Conservation (phyloP, 2,329 filamentous ascomycete species). For the Daldinia sp. region DNA sequence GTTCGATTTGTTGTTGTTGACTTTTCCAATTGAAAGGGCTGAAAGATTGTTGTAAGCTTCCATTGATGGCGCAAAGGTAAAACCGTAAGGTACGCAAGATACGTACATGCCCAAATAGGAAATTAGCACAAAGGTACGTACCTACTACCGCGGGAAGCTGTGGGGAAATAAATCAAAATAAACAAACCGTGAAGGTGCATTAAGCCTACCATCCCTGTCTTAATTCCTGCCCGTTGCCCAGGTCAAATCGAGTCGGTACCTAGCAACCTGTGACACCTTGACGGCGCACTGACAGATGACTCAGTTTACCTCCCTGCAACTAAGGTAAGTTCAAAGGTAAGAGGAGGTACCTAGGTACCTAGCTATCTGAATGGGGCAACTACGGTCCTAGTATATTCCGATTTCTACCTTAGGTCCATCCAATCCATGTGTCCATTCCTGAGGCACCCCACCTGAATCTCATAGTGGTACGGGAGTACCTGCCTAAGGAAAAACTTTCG, state of each 20-base stretch:
- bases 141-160: conserved; percentile 23
- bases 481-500: neutral
- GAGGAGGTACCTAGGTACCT: neutral
- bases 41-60: neutral
- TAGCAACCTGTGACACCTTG: conserved; percentile 12
- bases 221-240: conserved; percentile 27
- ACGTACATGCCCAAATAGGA: conserved; percentile 12
- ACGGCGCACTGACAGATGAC: neutral
- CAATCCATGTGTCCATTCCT: no score
- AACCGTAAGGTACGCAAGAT: neutral
- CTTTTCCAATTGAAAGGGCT: neutral
- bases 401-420: no score
- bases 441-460: neutral
- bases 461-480: neutral
- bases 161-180: conserved; percentile 36
- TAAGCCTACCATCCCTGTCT: conserved; percentile 16
- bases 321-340: no score
- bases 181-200: conserved; percentile 30
- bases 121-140: conserved; percentile 22
- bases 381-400: neutral
- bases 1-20: conserved; percentile 38
- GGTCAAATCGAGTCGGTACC: conserved; percentile 21
- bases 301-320: neutral
- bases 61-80: neutral
- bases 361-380: neutral